Base-by-base conservation (phyloP, 768 basidiomycete genomes). In the Lentinus tigrinus region DNA sequence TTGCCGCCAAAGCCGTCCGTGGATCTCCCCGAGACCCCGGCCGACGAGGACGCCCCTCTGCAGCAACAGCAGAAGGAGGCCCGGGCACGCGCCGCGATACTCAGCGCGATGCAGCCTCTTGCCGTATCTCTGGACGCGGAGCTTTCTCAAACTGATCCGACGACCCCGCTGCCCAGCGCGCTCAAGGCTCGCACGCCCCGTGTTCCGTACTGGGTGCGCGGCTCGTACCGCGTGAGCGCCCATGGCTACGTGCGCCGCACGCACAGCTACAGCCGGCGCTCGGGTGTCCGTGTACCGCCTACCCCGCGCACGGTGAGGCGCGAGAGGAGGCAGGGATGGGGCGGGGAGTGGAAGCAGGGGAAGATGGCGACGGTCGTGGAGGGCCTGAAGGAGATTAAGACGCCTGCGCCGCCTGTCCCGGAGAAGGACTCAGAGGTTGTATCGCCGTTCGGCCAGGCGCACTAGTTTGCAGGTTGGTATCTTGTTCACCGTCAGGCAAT, bases 191-290 rank as follows among this genome's bases (percentile, higher is more conserved):
- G 63, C 27, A 54, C 42, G 37, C 31, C 31, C 31, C 31, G 31
- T 31, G 66, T 57, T 36, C 67, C 69, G 26, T 70, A 70, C 58
- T 70, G 69, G 68, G 65, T 70, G n/a, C 62, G 62, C 50, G 55
- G 42, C 38, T 55, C 61, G 54, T 57, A 53, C 47, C 60, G 60
- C 40, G 28, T 57, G 39, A 46, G 55, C 8, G 60, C 37, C 39
- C 46, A 40, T 27, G 58, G n/a, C 13, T 24, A 38, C 21, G 51
- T 42, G 43, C 34, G 43, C 27, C 50, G 47, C n/a, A 49, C 40
- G 44, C 28, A 27, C 47, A 46, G 50, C 52, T 21, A 26, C 23
- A 8, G 27, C 40, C 34, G 52, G 26, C 44, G 46, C 16, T 23
- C 37, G 14, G 36, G 37, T 2, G 23, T 27, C 39, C 52, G 38